These are phyloP conservation scores for Populus trichocarpa DNA, from an alignment of 441 rosid species.

Conservation along the genomic window DNA sequence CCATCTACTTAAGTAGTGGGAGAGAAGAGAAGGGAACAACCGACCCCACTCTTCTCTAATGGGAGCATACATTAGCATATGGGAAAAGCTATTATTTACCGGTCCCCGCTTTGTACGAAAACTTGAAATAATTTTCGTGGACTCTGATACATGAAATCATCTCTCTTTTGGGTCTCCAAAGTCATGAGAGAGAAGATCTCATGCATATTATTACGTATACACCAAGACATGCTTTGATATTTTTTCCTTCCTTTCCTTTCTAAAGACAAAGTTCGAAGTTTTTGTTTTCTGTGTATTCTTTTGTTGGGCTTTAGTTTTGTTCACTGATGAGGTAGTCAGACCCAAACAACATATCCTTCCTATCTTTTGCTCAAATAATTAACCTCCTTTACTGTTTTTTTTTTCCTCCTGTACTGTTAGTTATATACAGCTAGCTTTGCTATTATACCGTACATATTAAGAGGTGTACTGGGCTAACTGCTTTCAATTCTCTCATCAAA, in stretches of 20 bases:
- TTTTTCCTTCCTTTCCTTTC: conserved; percentile 3
- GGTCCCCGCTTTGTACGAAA: conserved; percentile 30
- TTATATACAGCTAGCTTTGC: neutral
- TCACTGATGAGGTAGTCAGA: neutral
- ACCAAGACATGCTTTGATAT: conserved; percentile 31
- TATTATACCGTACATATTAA: neutral
- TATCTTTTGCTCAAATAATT: neutral
- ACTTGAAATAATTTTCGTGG: conserved; percentile 11
- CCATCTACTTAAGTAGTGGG: neutral
- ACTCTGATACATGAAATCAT: conserved; percentile 27
- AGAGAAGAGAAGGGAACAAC: conserved; percentile 10
- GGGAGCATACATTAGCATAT: conserved; percentile 11
- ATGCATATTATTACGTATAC: conserved; percentile 72
- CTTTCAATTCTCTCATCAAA: neutral
- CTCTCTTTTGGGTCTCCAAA: conserved; percentile 13
- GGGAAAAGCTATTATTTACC: conserved; percentile 20
- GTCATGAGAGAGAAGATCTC: conserved; percentile 36
- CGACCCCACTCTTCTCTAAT: conserved; percentile 26
- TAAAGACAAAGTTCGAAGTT: neutral
- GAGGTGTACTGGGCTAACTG: neutral
- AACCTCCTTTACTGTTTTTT: neutral
- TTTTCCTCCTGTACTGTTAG: neutral
- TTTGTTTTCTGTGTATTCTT: neutral
- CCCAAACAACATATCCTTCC: neutral
- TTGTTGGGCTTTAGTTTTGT: neutral